phyloP scores from a whole-genome alignment of 805 yeast species.

The Citeromyces matritensis region DNA sequence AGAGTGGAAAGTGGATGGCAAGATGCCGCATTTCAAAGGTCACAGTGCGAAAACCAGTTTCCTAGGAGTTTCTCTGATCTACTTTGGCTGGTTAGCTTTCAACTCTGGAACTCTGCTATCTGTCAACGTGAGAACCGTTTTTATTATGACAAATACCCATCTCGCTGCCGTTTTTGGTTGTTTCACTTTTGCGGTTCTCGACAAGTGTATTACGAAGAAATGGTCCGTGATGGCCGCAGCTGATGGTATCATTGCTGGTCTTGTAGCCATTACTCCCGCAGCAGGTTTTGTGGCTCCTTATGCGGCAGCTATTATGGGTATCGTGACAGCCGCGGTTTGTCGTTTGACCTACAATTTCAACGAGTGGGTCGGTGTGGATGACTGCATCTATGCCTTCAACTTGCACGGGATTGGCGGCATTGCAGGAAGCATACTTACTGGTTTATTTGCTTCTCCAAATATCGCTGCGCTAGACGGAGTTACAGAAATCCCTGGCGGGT shows the following conservation, averaged over 20 bases:
- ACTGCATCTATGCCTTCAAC: slow-evolving; percentile 90
- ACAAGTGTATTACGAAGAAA: slow-evolving; percentile 62
- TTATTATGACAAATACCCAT: slow-evolving; percentile 87
- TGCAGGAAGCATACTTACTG: slow-evolving; percentile 73
- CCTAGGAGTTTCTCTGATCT: slow-evolving; percentile 82
- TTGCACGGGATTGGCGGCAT: slow-evolving; percentile 92
- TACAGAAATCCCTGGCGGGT: slow-evolving; percentile 62
- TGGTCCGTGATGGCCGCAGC: slow-evolving; percentile 94
- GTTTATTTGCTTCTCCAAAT: slow-evolving; percentile 85
- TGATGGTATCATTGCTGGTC: slow-evolving; percentile 86
- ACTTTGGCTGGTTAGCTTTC: slow-evolving; percentile 99
- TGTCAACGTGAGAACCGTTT: slow-evolving; percentile 85
- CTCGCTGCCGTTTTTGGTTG: slow-evolving; percentile 91
- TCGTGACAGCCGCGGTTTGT: slow-evolving; percentile 60
- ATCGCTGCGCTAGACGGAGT: slow-evolving; percentile 46
- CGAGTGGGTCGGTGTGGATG: slow-evolving; percentile 62
- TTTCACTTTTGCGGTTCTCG: slow-evolving; percentile 71
- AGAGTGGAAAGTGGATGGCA: slow-evolving; percentile 55
- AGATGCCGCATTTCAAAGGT: slow-evolving; percentile 83
- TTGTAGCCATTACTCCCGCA: slow-evolving; percentile 93
- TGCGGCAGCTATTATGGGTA: slow-evolving; percentile 76
- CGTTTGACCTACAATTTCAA: slow-evolving; percentile 80
- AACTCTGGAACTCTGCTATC: slow-evolving; percentile 97
- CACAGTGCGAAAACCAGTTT: slow-evolving; percentile 86
- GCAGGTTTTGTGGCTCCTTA: slow-evolving; percentile 94